Base-by-base conservation (phyloP, 2,329 filamentous ascomycete species). In the Blastomyces gilchristii region DNA sequence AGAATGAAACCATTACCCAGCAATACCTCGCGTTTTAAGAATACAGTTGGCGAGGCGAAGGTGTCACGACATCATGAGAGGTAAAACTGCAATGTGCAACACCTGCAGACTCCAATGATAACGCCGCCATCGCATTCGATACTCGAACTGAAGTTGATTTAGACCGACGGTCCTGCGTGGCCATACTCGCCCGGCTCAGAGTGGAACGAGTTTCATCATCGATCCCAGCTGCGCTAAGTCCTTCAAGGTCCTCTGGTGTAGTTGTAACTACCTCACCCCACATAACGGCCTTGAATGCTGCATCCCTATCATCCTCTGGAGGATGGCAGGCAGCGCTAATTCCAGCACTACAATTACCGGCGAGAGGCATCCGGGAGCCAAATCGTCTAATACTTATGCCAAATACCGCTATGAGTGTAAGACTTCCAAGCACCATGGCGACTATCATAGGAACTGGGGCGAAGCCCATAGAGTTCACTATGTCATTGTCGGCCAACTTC, bases 281-380 rank as follows among this genome's bases (percentile, higher is more conserved):
- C 60, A 66, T 63, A 14, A 73, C 60, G 7, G 68, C 64, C 41
- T 65, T 66, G 8, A 60, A 22, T 2, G 63, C 60, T 1, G 67
- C 67, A 53, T 69, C 64, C 6, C 18, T 62, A 58, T 72, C 69
- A 49, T 65, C 66, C 3, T 56, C 54, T 2, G 67, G 67, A 25
- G 63, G 64, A 68, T 74, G 72, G 64, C 73, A 75, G 16, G 72
- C 71, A 6, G 73, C 72, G 7, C 70, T 69, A 56, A 75, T 74
- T 11, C 70, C 74, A 11, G 69, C 62, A 59, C 72, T 75, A 62
- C 73, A 74, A 43, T 69, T 75, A 1, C 67, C 67, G 1, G 65
- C 72, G 28, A 75, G 64, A 1, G 71, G 72, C 61, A 75, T 72
- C 0, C 64, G 65, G 1, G 67, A 62, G 34, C 66, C 62, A 28